Conservation (phyloP, 371 early-diverging fungal species). For the Mortierella sp. region DNA sequence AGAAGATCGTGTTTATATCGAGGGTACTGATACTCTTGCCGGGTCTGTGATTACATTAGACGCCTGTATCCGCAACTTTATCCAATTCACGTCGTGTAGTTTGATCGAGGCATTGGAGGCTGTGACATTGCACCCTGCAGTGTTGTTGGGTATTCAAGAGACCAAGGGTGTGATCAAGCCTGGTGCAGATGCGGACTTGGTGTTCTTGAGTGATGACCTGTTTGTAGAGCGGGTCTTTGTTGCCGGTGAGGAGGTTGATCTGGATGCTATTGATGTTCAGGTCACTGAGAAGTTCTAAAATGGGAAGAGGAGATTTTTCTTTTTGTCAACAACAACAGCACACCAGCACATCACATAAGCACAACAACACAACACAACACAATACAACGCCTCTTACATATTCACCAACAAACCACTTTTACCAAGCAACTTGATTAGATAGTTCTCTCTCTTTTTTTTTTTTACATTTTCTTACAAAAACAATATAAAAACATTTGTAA, state of each 20-base stretch:
- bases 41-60: slow-evolving; percentile 83
- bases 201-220: slow-evolving; percentile 81
- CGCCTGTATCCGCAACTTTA: slow-evolving; percentile 85
- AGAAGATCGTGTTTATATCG: slow-evolving; percentile 82
- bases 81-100: slow-evolving; percentile 83
- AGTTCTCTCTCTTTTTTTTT: not conserved
- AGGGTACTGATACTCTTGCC: slow-evolving; percentile 85
- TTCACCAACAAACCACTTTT: not conserved
- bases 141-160: slow-evolving; percentile 78
- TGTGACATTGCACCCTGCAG: slow-evolving; percentile 89
- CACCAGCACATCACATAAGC: not conserved
- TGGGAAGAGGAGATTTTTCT: not conserved
- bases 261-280: slow-evolving; percentile 55
- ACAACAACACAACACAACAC: not conserved
- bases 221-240: slow-evolving; percentile 80
- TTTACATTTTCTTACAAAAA: not conserved
- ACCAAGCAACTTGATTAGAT: not conserved
- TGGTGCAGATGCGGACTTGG: slow-evolving; percentile 88
- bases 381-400: not conserved
- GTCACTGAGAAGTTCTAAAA: slow-evolving; percentile 56
- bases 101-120: slow-evolving; percentile 89
- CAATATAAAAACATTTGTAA: not conserved
- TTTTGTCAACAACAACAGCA: not conserved
- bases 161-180: slow-evolving; percentile 82
- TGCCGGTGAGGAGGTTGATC: slow-evolving; percentile 78